These are phyloP conservation scores for Ceratocystis destructans DNA, from an alignment of 2,329 filamentous ascomycete species.

Conservation along the genomic window DNA sequence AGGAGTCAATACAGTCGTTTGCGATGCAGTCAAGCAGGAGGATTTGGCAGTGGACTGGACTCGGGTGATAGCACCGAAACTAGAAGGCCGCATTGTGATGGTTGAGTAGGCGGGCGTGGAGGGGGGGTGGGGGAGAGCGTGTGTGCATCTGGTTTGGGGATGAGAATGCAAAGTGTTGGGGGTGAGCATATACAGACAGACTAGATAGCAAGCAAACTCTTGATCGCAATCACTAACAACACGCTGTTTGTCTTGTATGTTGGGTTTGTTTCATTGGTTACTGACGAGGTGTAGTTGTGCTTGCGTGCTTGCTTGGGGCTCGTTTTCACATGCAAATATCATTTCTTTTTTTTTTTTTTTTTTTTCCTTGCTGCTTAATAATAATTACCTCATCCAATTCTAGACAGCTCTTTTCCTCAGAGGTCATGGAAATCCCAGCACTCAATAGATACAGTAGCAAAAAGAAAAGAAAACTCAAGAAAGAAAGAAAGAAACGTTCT, in stretches of 20 bases:
- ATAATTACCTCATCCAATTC: neutral
- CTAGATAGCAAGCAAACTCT: too few species aligned
- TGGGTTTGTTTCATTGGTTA: neutral
- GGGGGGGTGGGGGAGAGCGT: neutral
- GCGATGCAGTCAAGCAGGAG: slow-evolving; percentile 43
- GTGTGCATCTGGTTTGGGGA: neutral
- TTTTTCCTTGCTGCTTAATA: neutral
- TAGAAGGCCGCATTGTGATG: slow-evolving; percentile 62
- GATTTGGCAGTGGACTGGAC: slow-evolving; percentile 62
- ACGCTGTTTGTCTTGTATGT: neutral
- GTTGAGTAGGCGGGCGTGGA: neutral
- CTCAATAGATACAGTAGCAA: neutral
- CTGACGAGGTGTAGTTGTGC: neutral
- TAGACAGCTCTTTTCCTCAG: neutral
- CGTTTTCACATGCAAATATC: neutral
- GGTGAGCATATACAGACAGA: too few species aligned
- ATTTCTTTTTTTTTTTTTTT: neutral
- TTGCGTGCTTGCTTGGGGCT: neutral
- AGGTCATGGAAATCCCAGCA: neutral
- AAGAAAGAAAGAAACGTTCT: neutral
- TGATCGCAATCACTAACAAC: too few species aligned
- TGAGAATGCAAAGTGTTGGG: too few species aligned
- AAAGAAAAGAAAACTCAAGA: neutral
- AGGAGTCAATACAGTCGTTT: slow-evolving; percentile 41
- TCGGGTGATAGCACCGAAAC: slow-evolving; percentile 58